Evolutionary conservation across 2,329 filamentous ascomycete genomes (phyloP), one percentile per base, ranked within the genome.

Genomic region (Pyrenophora tritici-repentis): DNA sequence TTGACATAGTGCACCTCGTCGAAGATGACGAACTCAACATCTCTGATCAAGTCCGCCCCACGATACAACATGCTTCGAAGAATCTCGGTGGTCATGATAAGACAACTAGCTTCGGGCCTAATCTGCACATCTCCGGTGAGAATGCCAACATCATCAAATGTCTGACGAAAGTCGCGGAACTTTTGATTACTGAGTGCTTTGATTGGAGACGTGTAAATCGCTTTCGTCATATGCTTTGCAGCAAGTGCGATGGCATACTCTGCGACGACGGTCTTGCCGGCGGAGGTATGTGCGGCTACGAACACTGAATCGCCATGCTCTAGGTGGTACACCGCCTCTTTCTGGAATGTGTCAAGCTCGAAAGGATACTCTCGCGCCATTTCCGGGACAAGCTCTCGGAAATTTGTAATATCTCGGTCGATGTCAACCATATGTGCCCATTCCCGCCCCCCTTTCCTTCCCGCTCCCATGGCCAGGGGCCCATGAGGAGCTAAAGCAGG

Each of bases 41-140:
- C 94, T 62, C 94, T 85, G 61, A 99, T 97, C 13, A 99, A 77
- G 77, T 99, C 94, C 5, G 94, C 93, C 53, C 94, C 94, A 53
- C 93, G 85, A 68, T 99, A 99, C 39, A 99, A 84, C 93, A 99
- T 99, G 79, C 94, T 97, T 50, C 94, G 86, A 50, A 99, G 76
- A 76, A 99, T 99, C 71, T 99, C 94, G 0, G 94, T 99, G 0
- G 94, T 99, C 94, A 99, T 99, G 74, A 99, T 97, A 35, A 99
- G 81, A 76, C 94, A 99, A 75, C 93, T 97, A 22, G 94, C 94
- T 77, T 97, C 94, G 0, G 93, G 91, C 59, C 95, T 91, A 66
- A 99, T 99, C 73, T 99, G 94, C 4, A 99, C 94, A 76, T 99
- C 94, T 53, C 94, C 94, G 0, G 94, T 99, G 58, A 99, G 76